These are phyloP conservation scores for Allium fistulosum DNA, from an alignment of 106 monocot species.

Conservation along the genomic window DNA sequence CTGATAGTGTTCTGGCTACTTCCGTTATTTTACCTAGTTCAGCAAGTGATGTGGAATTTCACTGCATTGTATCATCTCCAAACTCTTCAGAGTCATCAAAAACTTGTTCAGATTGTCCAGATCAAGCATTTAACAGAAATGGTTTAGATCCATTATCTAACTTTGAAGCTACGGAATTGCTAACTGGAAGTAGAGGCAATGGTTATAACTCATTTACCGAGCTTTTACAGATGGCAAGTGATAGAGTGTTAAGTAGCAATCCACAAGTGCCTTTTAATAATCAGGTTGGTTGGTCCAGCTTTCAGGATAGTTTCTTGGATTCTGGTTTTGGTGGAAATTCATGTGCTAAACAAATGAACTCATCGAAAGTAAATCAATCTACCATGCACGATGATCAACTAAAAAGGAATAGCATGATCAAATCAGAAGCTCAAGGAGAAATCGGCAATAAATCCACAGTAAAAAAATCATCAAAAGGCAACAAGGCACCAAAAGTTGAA, in stretches of 20 bases:
- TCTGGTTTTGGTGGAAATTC: neutral
- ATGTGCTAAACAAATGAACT: no score
- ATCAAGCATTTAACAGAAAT: conserved; percentile 12
- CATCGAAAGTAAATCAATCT: no score
- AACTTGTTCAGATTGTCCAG: conserved; percentile 25
- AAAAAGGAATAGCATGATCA: no score
- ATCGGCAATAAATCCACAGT: no score
- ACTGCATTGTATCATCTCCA: conserved; percentile 33
- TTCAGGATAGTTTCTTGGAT: neutral
- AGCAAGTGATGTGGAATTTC: conserved; percentile 13
- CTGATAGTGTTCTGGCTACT: conserved; percentile 11
- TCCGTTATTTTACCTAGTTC: conserved; percentile 6
- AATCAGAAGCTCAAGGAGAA: no score
- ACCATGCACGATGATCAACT: no score
- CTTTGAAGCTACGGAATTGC: conserved; percentile 18
- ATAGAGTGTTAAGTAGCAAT: conserved; percentile 5
- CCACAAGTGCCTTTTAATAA: neutral
- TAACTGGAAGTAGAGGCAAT: conserved; percentile 11
- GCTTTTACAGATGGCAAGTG: conserved; percentile 49
- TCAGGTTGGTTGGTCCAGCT: neutral
- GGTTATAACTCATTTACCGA: conserved; percentile 44
- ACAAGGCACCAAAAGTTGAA: conserved; percentile 19
- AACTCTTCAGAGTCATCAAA: conserved; percentile 32
- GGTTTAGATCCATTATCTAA: conserved; percentile 11
- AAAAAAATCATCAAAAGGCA: no score